Conservation (phyloP, 2,329 filamentous ascomycete genomes). For the Phaeosphaeria sp. region DNA sequence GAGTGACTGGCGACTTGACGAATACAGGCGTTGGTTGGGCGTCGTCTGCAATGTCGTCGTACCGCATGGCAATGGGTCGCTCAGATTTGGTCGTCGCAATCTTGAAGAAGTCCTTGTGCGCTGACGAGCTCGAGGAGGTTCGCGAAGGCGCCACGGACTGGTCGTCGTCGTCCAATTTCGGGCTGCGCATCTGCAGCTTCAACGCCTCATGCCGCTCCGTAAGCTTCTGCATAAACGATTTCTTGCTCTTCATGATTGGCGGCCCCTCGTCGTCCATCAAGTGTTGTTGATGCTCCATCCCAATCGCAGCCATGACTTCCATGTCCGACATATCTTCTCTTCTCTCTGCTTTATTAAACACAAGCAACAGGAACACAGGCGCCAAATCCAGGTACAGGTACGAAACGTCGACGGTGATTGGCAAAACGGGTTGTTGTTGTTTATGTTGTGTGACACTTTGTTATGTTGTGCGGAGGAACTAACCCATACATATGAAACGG, state of each 20-base stretch:
- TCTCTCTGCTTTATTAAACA: no score
- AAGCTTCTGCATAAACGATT: slow-evolving; percentile 22
- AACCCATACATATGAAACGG: slow-evolving; percentile 5
- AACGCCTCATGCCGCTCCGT: slow-evolving; percentile 16
- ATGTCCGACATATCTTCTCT: slow-evolving; percentile 3
- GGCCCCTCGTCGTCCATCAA: slow-evolving; percentile 12
- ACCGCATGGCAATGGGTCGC: slow-evolving; percentile 6
- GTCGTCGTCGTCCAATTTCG: slow-evolving; percentile 3
- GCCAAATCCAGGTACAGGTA: neutral
- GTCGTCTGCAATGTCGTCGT: slow-evolving; percentile 3
- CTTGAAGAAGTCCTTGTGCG: slow-evolving; percentile 5
- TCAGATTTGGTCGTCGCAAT: slow-evolving; percentile 7
- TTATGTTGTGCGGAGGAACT: neutral
- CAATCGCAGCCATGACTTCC: slow-evolving; percentile 19
- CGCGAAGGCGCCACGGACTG: slow-evolving; percentile 4
- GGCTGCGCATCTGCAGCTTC: slow-evolving; percentile 9
- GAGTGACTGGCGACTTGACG: neutral
- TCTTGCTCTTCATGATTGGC: slow-evolving; percentile 14
- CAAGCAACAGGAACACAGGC: no score
- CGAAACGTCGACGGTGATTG: neutral
- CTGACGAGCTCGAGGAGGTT: slow-evolving; percentile 7
- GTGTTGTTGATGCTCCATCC: slow-evolving; percentile 4
- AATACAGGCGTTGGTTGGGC: neutral
- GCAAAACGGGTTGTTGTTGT: slow-evolving; percentile 15
- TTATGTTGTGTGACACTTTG: slow-evolving; percentile 6